These are phyloP conservation scores for Pyrenula aspistea DNA, from an alignment of 495 filamentous ascomycete species.

Conservation along the genomic window DNA sequence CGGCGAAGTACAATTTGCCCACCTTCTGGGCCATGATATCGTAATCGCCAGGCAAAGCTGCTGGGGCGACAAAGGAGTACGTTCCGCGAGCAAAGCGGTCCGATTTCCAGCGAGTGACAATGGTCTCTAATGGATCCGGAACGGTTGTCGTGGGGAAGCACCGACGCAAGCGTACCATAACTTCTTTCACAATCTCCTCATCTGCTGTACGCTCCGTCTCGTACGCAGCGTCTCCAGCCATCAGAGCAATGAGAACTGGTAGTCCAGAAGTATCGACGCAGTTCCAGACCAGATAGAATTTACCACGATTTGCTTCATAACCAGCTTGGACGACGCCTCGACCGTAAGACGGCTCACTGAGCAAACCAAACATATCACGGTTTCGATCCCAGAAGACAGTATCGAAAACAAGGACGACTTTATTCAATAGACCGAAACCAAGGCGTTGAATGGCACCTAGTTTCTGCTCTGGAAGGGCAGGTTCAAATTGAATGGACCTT, in stretches of 20 bases:
- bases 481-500: conserved; percentile 60
- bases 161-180: conserved; percentile 57
- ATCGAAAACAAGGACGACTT: conserved; percentile 84
- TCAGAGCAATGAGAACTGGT: conserved; percentile 79
- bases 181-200: conserved; percentile 63
- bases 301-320: conserved; percentile 55
- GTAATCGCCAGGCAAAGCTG: conserved; percentile 77
- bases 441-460: conserved; percentile 67
- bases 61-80: conserved; percentile 83
- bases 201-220: conserved; percentile 69
- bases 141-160: conserved; percentile 52
- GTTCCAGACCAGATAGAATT: conserved; percentile 98
- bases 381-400: conserved; percentile 86
- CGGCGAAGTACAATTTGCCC: conserved; percentile 89
- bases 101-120: conserved; percentile 87
- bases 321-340: conserved; percentile 47
- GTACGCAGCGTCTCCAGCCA: conserved; percentile 92
- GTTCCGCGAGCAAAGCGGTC: conserved; percentile 83
- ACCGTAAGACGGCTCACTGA: conserved; percentile 51
- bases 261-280: conserved; percentile 77
- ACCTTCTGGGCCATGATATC: conserved; percentile 78
- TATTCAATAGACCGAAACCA: conserved; percentile 91
- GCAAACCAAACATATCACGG: conserved; percentile 85
- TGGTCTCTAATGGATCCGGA: conserved; percentile 69
- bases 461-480: conserved; percentile 80